phyloP scores from a whole-genome alignment of 495 filamentous ascomycete genomes.

The Penicillium riverlandense region DNA sequence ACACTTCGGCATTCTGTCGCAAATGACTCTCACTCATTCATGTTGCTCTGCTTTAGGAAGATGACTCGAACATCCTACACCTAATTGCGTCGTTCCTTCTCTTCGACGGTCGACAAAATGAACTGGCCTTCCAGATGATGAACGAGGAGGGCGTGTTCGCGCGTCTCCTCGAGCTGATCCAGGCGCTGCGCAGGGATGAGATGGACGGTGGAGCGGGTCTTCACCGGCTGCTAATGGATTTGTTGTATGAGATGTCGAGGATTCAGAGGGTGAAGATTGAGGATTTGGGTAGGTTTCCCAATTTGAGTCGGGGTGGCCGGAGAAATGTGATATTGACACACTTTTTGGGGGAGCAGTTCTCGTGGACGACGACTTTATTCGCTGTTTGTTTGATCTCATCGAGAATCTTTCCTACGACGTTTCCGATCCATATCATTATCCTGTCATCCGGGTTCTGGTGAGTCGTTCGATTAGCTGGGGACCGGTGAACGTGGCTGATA shows the following conservation, averaged over 20 bases:
- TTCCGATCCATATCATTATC: conserved; percentile 94
- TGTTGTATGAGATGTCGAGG: conserved; percentile 95
- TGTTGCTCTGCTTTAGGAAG: conserved; percentile 46
- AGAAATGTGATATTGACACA: conserved; percentile 4
- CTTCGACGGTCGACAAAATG: conserved; percentile 77
- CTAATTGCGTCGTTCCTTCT: conserved; percentile 82
- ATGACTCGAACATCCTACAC: conserved; percentile 71
- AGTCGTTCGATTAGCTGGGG: conserved; percentile 9
- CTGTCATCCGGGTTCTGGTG: conserved; percentile 88
- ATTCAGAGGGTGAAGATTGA: conserved; percentile 74
- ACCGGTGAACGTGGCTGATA: background rate
- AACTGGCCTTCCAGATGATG: conserved; percentile 77
- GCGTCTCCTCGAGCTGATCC: conserved; percentile 75
- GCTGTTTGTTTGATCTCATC: conserved; percentile 79
- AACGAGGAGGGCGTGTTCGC: conserved; percentile 77
- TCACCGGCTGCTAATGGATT: conserved; percentile 75
- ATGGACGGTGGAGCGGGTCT: conserved; percentile 57
- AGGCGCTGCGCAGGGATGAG: conserved; percentile 53
- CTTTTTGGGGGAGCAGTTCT: conserved; percentile 27
- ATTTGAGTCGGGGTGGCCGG: background rate
- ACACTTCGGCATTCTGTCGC: background rate
- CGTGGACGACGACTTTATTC: conserved; percentile 80
- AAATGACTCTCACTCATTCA: too few species aligned
- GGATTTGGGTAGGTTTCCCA: conserved; percentile 57
- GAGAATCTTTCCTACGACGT: conserved; percentile 84